Conservation (phyloP, 768 basidiomycete species). For the Phaeotremella skinneri region DNA sequence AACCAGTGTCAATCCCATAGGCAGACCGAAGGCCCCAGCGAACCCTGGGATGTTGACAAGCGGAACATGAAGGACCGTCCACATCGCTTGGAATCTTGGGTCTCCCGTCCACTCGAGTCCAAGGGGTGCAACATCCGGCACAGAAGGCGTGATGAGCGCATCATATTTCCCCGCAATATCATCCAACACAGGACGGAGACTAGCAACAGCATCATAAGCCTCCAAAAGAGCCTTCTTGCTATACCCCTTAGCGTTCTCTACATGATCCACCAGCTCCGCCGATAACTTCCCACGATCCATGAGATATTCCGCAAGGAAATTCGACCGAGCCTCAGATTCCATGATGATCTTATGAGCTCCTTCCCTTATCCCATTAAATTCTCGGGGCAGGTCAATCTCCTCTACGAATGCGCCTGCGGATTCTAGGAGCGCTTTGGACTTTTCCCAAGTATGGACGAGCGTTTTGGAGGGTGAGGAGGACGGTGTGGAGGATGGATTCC, state of each 20-base stretch:
- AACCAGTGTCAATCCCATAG: conserved; percentile 49
- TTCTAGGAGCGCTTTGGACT: conserved; percentile 28
- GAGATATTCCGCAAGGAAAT: conserved; percentile 44
- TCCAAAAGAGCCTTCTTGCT: conserved; percentile 30
- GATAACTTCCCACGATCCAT: conserved; percentile 21
- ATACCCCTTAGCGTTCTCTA: conserved; percentile 30
- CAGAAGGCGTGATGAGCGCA: conserved; percentile 43
- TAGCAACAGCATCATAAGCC: conserved; percentile 40
- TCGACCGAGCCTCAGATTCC: conserved; percentile 31
- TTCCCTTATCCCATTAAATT: conserved; percentile 29
- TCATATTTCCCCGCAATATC: conserved; percentile 39
- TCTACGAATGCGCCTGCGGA: conserved; percentile 40
- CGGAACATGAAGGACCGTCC: conserved; percentile 46
- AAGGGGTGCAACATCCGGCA: conserved; percentile 38
- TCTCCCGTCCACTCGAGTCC: conserved; percentile 27
- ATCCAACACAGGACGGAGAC: conserved; percentile 42
- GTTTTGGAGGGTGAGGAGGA: conserved; percentile 17
- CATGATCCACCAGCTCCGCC: conserved; percentile 24
- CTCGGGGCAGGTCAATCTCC: conserved; percentile 40
- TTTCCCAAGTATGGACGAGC: conserved; percentile 27
- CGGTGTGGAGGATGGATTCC: conserved; percentile 2
- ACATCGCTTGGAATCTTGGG: conserved; percentile 38
- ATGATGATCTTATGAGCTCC: conserved; percentile 19
- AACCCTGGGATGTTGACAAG: conserved; percentile 46
- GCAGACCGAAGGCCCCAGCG: conserved; percentile 38